Evolutionary conservation across 805 yeast species (phyloP), one percentile per base, ranked within the genome.

Genomic region (Ogataea siamensis): DNA sequence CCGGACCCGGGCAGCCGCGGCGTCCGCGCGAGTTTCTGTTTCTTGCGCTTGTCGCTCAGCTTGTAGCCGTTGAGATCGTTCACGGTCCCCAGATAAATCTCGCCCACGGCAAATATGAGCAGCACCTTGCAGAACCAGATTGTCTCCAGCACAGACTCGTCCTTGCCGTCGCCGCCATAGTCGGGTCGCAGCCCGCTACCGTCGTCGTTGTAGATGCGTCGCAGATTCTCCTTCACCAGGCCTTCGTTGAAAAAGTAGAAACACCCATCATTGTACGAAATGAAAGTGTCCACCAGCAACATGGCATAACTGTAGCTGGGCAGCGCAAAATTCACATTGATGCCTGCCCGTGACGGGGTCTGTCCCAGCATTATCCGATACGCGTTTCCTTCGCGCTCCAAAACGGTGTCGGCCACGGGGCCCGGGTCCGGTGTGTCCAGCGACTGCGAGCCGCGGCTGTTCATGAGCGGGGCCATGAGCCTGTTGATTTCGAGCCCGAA

Each of bases 191-290:
- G 57, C 6, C 52, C 53, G 10, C 26, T 56, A 56, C 51, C 50
- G 12, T 54, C 54, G 24, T 78, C 79, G 19, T 80, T 74, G 55
- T 82, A 84, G 15, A 83, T 68, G 44, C 80, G 69, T 63, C 77
- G 73, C 37, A 84, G 57, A 44, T 77, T 80, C 47, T 76, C 75
- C 53, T 83, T 83, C 16, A 83, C 86, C 14, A 83, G 54, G 1
- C 94, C 94, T 57, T 84, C 94, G 54, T 84, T 84, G 64, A 84
- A 84, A 53, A 84, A 84, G 61, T 84, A 84, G 57, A 84, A 84
- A 50, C 94, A 84, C 1, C 89, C 93, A 58, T 83, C 93, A 51
- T 84, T 84, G 57, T 83, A 84, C 35, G 82, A 80, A 37, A 84
- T 74, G 49, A 84, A 84, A 0, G 87, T 80, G 54, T 84, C 91